Percentiles rank a stretch among this genome's conserved stretches.
phyloP scores from a whole-genome alignment of 805 yeast species.

The Kluyveromyces wickerhamii region DNA sequence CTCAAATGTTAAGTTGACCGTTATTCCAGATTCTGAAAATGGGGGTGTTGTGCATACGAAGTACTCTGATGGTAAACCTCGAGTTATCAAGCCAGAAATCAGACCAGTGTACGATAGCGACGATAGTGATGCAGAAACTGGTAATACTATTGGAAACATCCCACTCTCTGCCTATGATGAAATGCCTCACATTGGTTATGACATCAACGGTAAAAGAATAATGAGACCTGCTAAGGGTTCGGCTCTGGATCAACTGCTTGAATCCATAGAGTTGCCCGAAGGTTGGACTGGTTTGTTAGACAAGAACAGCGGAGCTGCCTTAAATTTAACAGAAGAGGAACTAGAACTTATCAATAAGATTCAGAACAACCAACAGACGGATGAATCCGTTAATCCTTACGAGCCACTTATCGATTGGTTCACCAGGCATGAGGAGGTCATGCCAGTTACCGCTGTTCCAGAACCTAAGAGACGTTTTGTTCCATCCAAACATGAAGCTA shows the following conservation, averaged over 20 bases:
- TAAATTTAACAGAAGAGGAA: slow-evolving; percentile 82
- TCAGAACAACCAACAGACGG: slow-evolving; percentile 78
- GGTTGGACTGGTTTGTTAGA: slow-evolving; percentile 98
- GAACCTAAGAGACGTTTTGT: slow-evolving; percentile 97
- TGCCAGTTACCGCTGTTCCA: slow-evolving; percentile 90
- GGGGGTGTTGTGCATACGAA: slow-evolving; percentile 34
- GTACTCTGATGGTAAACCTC: slow-evolving; percentile 72
- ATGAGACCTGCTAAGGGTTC: slow-evolving; percentile 98
- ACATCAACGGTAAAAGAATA: slow-evolving; percentile 93
- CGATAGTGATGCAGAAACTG: slow-evolving; percentile 75
- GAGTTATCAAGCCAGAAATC: slow-evolving; percentile 80
- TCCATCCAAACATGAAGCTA: slow-evolving; percentile 95
- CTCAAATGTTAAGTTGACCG: slow-evolving; percentile 45
- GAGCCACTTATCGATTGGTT: slow-evolving; percentile 96
- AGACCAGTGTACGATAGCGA: slow-evolving; percentile 93
- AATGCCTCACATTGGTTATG: slow-evolving; percentile 95
- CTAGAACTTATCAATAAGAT: slow-evolving; percentile 79
- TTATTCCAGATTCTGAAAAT: slow-evolving; percentile 32
- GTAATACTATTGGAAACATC: slow-evolving; percentile 87
- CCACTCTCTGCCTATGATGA: slow-evolving; percentile 93
- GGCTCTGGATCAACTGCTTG: slow-evolving; percentile 85
- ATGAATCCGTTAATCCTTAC: slow-evolving; percentile 74
- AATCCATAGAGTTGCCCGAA: slow-evolving; percentile 87
- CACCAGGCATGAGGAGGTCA: slow-evolving; percentile 69
- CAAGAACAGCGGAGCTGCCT: slow-evolving; percentile 74